These are phyloP conservation scores for Elongisporangium senticosum DNA, from an alignment of 352 stramenopile species.

Conservation along the genomic window DNA sequence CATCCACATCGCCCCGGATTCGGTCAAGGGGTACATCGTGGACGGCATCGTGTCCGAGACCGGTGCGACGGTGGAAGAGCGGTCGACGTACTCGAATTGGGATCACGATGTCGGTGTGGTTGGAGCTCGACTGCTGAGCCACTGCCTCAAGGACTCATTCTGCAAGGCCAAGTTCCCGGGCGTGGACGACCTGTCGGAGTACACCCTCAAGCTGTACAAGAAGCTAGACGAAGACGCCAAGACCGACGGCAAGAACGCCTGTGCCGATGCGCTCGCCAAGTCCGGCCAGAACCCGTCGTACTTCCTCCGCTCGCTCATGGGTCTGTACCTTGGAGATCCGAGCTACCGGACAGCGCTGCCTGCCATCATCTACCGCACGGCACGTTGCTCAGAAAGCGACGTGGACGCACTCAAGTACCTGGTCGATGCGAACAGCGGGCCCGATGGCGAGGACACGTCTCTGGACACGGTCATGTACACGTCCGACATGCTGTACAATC, in stretches of 20 bases:
- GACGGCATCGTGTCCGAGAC: conserved; percentile 68
- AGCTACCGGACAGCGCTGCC: conserved; percentile 33
- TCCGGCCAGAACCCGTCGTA: conserved; percentile 52
- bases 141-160: conserved; percentile 51
- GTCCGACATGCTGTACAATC: conserved; percentile 70
- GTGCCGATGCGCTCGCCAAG: conserved; percentile 35
- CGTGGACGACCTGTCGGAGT: conserved; percentile 39
- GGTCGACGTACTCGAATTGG: conserved; percentile 78
- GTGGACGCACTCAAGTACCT: conserved; percentile 32
- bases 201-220: conserved; percentile 46
- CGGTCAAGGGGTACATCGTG: conserved; percentile 44
- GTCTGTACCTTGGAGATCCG: conserved; percentile 51
- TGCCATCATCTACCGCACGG: conserved; percentile 48
- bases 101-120: conserved; percentile 67
- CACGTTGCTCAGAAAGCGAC: conserved; percentile 34
- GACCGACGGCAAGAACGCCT: conserved; percentile 32
- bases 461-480: conserved; percentile 41
- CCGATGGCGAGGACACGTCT: conserved; percentile 23
- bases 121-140: conserved; percentile 41
- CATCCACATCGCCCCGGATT: conserved; percentile 42
- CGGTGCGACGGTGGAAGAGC: conserved; percentile 36
- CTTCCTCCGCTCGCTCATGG: conserved; percentile 57
- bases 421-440: conserved; percentile 8
- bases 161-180: conserved; percentile 59
- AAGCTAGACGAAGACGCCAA: conserved; percentile 43